Evolutionary conservation across 2,329 filamentous ascomycete species (phyloP), one percentile per base, ranked within the genome.

Genomic region (Shiraia bambusicola): DNA sequence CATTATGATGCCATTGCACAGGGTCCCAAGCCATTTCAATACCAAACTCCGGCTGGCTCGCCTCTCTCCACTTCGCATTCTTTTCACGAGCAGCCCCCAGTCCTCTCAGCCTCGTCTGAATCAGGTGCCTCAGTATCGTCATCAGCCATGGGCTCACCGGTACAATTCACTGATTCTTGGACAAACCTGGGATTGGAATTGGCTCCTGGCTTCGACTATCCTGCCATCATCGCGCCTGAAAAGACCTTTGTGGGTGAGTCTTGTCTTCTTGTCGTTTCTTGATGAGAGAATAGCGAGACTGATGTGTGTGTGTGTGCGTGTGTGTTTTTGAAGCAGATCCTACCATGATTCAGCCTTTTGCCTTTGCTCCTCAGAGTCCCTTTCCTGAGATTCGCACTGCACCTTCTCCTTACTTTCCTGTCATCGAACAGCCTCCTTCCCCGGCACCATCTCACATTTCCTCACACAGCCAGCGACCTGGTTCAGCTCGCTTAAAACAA

Each of bases 141-240:
- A 3, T 78, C 76, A 9, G 65, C 72, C 12, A 72, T 74, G 50
- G 74, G 72, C 30, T 79, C 76, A 5, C 76, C 76, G 19, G 72
- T 79, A 78, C 48, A 88, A 77, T 47, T 82, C 77, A 45, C 76
- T 75, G 44, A 83, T 69, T 41, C 79, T 73, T 37, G 87, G 84
- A 37, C 69, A 67, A 49, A 79, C 78, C 50, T 79, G 79, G 77
- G 77, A 38, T 70, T 86, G 26, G 79, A 77, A 36, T 73, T 86
- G 59, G 71, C 76, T 28, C 79, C 87, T 58, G 69, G 77, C 34
- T 81, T 81, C 61, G 71, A 79, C 37, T 74, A 74, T 44, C 73
- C 78, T 4, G 62, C 55, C 25, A 74, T 78, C 43, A 65, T 74
- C 31, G 70, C 72, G 28, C 65, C 63, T 32, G 68, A 74, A 45